These are phyloP conservation scores for Solanum bukasovii DNA, from an alignment of 257 asterid species.

Conservation along the genomic window DNA sequence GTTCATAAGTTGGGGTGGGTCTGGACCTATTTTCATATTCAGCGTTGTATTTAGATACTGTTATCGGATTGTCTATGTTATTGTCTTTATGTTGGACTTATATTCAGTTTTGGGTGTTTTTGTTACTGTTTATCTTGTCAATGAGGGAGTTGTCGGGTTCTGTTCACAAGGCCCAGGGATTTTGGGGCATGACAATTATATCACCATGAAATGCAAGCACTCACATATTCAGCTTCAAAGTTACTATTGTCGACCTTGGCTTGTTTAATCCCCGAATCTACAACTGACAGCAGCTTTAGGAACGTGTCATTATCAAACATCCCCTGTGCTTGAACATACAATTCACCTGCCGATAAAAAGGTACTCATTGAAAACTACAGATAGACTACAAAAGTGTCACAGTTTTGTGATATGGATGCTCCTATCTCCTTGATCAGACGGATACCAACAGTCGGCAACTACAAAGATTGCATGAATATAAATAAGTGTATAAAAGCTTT, in stretches of 20 bases:
- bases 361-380: neutral
- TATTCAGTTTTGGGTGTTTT: neutral
- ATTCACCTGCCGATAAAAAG: conserved; percentile 58
- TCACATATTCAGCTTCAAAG: conserved; percentile 89
- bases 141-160: neutral
- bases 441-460: neutral
- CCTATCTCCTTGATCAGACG: neutral
- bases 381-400: neutral
- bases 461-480: neutral
- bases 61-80: neutral
- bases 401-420: neutral
- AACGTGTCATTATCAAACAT: conserved; percentile 71
- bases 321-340: conserved; percentile 75
- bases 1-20: neutral
- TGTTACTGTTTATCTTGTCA: neutral
- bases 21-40: neutral
- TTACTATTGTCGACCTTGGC: conserved; percentile 43
- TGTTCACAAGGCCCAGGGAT: neutral
- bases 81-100: neutral
- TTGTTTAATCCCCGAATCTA: conserved; percentile 62
- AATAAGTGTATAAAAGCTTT: neutral
- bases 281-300: conserved; percentile 49
- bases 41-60: neutral
- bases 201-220: conserved; percentile 15
- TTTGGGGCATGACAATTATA: neutral